Percentiles rank a stretch among this genome's conserved stretches.
Conservation (phyloP, 169 alveolate genomes). For the Plasmodium gonderi region DNA sequence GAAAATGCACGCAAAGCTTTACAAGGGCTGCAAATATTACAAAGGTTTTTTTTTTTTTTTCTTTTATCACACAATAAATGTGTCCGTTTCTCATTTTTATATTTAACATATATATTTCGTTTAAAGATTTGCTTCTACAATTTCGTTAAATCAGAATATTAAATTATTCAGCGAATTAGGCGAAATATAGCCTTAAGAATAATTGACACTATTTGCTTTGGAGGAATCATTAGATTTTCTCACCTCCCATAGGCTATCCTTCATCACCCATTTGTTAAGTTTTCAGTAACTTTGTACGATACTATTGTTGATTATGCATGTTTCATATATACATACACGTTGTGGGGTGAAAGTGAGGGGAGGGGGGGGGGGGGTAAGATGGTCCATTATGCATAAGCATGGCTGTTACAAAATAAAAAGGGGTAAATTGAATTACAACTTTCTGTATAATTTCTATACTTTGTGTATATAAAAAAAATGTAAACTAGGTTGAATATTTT, state of each 20-base stretch:
- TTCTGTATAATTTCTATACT: background rate
- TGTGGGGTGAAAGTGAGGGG: too few species aligned
- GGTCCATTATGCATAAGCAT: background rate
- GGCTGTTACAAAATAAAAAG: background rate
- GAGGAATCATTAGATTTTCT: background rate
- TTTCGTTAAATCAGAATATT: background rate
- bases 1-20: background rate
- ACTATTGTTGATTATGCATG: background rate
- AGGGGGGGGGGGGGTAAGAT: background rate
- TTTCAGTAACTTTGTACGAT: background rate
- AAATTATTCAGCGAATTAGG: background rate
- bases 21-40: background rate
- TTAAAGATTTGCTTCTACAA: background rate
- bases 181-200: background rate
- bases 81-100: background rate
- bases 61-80: too few species aligned
- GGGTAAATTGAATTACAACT: background rate
- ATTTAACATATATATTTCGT: background rate
- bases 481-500: background rate
- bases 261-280: background rate
- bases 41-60: too few species aligned
- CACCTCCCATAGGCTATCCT: background rate
- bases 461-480: background rate
- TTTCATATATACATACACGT: background rate
- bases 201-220: background rate